Base-by-base conservation (phyloP, 139 green algal genomes). In the Ulvella scutata region DNA sequence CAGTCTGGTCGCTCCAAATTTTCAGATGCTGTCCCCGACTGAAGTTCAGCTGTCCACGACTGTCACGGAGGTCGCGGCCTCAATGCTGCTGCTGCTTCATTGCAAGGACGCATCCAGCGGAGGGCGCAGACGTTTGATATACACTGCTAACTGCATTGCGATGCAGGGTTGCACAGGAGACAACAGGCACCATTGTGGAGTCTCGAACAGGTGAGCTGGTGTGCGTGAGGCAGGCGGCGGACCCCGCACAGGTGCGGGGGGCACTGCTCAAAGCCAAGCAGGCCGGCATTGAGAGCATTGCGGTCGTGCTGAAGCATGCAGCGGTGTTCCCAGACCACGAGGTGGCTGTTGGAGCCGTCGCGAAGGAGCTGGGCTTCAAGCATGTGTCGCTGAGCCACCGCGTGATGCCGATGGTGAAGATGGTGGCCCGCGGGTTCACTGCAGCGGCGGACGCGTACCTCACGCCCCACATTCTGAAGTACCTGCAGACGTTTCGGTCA, bases 371-470 rank as follows among this genome's bases (percentile, higher is more conserved):
- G 76, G 91, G 91, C 37, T 96, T 96, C 76, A 80, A 59, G 10
- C 92, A 96, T 75, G 89, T 90, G 51, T 93, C 87, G 26, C 76
- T 95, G 26, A 96, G 88, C 2, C 79, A 80, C 1, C 75, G 82
- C 34, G 88, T 98, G 2, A 94, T 97, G 89, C 92, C 90, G 4
- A 97, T 98, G 94, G 93, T 97, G 2, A 93, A 95, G 77, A 96
- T 96, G 87, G 94, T 98, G n/a, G 91, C 94, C 0, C 82, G 94
- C 2, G 94, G 94, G 4, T 96, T 95, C 89, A 98, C 94, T 23
- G 93, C 94, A 20, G 83, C 86, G 20, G 94, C 96, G 2, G 94
- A 98, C 62, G 94, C 94, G 2, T 98, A 98, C 87, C 85, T 97
- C 51, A 96, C 91, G 3, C 91, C 91, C 2, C 87, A 93, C 87